phyloP scores from a whole-genome alignment of 352 stramenopile species.

The Phytophthora constricta region DNA sequence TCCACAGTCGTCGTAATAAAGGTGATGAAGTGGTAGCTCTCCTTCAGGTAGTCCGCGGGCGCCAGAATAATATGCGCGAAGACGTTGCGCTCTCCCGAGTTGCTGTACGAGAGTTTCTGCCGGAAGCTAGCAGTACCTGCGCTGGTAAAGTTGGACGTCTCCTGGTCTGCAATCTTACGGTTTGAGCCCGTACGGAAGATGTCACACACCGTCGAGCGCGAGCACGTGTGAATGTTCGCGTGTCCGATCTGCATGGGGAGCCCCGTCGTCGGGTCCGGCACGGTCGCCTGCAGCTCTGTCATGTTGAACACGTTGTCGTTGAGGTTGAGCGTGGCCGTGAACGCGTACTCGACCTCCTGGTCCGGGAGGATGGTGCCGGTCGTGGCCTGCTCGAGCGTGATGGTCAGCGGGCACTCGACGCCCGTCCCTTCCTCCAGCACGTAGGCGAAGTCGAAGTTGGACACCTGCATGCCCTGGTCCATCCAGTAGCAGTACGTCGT shows the following conservation, averaged over 20 bases:
- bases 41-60: slow-evolving; percentile 50
- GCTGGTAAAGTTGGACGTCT: slow-evolving; percentile 82
- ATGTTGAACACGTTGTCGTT: slow-evolving; percentile 72
- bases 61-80: slow-evolving; percentile 82
- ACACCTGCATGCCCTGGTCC: slow-evolving; percentile 73
- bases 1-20: slow-evolving; percentile 66
- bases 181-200: slow-evolving; percentile 71
- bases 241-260: slow-evolving; percentile 74
- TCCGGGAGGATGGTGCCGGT: slow-evolving; percentile 37
- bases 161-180: slow-evolving; percentile 72
- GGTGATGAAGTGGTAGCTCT: slow-evolving; percentile 83
- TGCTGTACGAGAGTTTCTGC: slow-evolving; percentile 62
- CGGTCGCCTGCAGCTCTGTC: slow-evolving; percentile 58
- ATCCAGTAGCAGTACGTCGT: slow-evolving; percentile 88
- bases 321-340: slow-evolving; percentile 80
- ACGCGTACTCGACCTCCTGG: slow-evolving; percentile 64
- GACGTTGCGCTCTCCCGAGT: slow-evolving; percentile 66
- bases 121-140: slow-evolving; percentile 58
- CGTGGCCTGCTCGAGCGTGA: slow-evolving; percentile 60
- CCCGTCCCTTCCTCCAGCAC: slow-evolving; percentile 52
- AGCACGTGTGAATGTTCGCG: slow-evolving; percentile 81
- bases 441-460: slow-evolving; percentile 77
- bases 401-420: slow-evolving; percentile 62
- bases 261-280: slow-evolving; percentile 60
- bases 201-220: slow-evolving; percentile 70